Base-by-base conservation (phyloP, 805 yeast genomes). In the Metschnikowia cerradonensis region DNA sequence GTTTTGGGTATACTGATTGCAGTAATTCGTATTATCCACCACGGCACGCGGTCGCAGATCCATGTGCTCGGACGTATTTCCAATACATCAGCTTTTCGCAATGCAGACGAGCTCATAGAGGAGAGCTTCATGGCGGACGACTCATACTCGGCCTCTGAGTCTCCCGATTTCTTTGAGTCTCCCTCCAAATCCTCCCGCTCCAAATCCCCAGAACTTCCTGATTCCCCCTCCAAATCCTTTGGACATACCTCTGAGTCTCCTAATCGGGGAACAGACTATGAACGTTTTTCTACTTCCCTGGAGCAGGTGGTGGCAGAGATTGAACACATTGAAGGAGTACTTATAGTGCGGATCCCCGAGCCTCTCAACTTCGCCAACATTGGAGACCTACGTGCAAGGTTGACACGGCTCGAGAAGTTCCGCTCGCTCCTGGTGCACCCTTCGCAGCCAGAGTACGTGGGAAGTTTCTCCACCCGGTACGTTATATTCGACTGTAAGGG, bases 281-380 rank as follows among this genome's bases (percentile, higher is more conserved):
- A 26, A 26, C 30, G 30, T 10, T 26, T 8, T 26, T 26, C 30
- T 26, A 26, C 11, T 26, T 26, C 30, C 30, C 30, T 26, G 30
- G 30, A 26, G 19, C 17, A 15, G 31, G 41, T 17, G 34, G 60
- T 70, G 17, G 66, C 67, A 17, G 66, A 68, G 61, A 61, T 68
- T 61, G 62, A 77, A 58, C 78, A 73, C 37, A 72, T 86, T 45
- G 88, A 84, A 56, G 90, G 90, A 0, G 86, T 90, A 49, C 71
- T 91, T 34, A 81, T 90, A 30, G 86, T 90, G 35, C 86, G 84
- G 55, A 80, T 90, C 40, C 90, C 96, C 0, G 97, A 90, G 62
- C 96, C 97, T 1, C 72, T 90, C 52, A 88, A 91, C 4, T 90
- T 90, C 67, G 89, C 96, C 37, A 90, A 91, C 65, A 78, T 91